Base-by-base conservation (phyloP, 2,329 filamentous ascomycete species). In the Colletotrichum theobromicola region DNA sequence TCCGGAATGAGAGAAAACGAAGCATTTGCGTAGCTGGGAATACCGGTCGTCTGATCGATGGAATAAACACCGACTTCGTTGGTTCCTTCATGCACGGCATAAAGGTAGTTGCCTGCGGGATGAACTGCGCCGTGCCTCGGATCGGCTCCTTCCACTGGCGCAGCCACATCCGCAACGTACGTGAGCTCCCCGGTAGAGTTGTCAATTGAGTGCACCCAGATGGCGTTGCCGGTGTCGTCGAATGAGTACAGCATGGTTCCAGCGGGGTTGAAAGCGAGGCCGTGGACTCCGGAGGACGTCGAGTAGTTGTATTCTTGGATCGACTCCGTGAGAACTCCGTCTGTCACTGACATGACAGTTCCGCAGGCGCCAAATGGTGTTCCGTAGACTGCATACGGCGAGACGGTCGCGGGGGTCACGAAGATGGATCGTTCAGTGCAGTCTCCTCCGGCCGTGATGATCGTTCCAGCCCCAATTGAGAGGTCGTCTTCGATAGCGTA, bases 251-350 rank as follows among this genome's bases (percentile, higher is more conserved):
- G 24, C 13, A 35, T 16, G 7, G 57, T 34, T 13, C 57, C 67
- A 0, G 26, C 24, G 2, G 55, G 55, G 9, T 57, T 62, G 35
- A 70, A 70, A 0, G 67, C 58, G 2, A 53, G 15, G 13, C 67
- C 67, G 4, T 70, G 67, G 2, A 70, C 67, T 0, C 67, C 67
- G 9, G 67, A 63, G 7, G 34, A 32, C 7, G 67, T 53, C 7
- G 37, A 55, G 67, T 70, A 70, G 67, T 70, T 63, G 58, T 62
- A 70, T 12, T 70, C 67, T 18, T 70, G 67, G 21, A 63, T 63
- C 8, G 58, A 34, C 28, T 70, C 67, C 9, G 26, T n/a, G 8
- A 70, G 67, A 7, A 70, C 28, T 28, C 67, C 67, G 7, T 61
- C 21, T 4, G 35, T 57, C 18, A 63, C 58, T 18, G 67, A 70